Evolutionary conservation across 345 rosid species (phyloP).

Genomic region (Adansonia digitata): DNA sequence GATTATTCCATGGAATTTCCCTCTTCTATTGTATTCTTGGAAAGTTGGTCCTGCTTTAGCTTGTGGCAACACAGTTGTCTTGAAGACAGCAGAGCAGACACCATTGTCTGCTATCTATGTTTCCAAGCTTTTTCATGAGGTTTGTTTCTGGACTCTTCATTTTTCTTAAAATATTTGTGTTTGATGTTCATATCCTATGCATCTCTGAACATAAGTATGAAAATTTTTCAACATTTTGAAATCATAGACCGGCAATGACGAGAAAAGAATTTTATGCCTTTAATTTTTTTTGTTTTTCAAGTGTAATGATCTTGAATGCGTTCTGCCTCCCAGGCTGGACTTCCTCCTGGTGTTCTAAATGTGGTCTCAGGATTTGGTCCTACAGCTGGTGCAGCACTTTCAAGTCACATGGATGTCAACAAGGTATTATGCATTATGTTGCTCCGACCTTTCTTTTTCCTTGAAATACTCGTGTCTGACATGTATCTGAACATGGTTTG

Average conservation of each 20-base stretch:
- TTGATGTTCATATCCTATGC: no score
- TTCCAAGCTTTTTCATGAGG: constrained; percentile 71
- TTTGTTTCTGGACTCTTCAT: no score
- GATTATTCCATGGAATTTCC: constrained; percentile 74
- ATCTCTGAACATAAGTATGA: no score
- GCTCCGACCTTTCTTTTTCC: no score
- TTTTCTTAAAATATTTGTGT: no score
- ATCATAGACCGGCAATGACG: background rate
- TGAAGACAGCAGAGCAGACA: constrained; percentile 93
- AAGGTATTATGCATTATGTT: constrained; percentile 64
- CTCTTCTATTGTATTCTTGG: constrained; percentile 58
- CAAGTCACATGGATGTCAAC: constrained; percentile 87
- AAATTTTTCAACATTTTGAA: background rate
- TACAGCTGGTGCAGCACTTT: constrained; percentile 84
- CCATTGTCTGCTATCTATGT: constrained; percentile 73
- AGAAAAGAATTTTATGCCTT: background rate
- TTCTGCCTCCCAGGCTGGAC: constrained; percentile 60
- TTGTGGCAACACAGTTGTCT: constrained; percentile 77
- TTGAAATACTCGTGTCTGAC: no score
- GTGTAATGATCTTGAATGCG: background rate
- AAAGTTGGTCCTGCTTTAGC: constrained; percentile 94
- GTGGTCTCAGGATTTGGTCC: constrained; percentile 85
- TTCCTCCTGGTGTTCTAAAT: constrained; percentile 86
- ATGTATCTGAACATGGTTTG: no score
- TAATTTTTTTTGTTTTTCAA: background rate